A percentile compares a stretch with the other conserved stretches of the same genome.
Conservation (phyloP, 306 rosid species). For the Trifolium repens region DNA sequence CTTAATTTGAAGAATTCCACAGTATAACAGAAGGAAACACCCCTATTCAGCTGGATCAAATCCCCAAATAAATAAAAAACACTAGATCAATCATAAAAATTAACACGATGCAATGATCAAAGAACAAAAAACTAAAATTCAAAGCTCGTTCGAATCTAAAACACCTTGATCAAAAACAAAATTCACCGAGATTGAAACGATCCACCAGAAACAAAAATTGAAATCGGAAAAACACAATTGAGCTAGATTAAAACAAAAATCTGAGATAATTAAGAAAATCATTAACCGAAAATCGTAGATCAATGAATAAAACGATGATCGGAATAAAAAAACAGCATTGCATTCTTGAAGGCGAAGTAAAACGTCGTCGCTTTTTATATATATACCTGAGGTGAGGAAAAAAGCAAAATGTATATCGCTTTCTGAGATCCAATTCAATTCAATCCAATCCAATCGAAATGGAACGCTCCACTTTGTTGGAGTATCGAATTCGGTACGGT, state of each 20-base stretch:
- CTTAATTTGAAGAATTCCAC: slow-evolving; percentile 26
- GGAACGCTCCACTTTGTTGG: slow-evolving; percentile 38
- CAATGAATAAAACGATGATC: slow-evolving; percentile 36
- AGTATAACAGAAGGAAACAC: not conserved
- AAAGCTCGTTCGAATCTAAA: slow-evolving; percentile 20
- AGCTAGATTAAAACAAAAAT: slow-evolving; percentile 2
- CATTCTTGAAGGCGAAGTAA: slow-evolving; percentile 29
- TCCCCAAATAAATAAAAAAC: slow-evolving; percentile 17
- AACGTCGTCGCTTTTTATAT: slow-evolving; percentile 34
- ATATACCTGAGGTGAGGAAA: slow-evolving; percentile 29
- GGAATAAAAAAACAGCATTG: slow-evolving; percentile 17
- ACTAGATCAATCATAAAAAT: slow-evolving; percentile 1
- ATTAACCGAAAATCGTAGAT: slow-evolving; percentile 32
- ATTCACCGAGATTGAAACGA: not conserved
- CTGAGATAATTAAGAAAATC: too few species aligned
- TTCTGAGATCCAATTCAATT: slow-evolving; percentile 42
- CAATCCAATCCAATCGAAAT: not conserved
- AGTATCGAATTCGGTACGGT: slow-evolving; percentile 50
- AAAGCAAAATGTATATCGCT: slow-evolving; percentile 41
- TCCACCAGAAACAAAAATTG: not conserved
- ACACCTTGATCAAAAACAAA: not conserved
- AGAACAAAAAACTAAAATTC: slow-evolving; percentile 15
- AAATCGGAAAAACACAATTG: not conserved
- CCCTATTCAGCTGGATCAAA: slow-evolving; percentile 22
- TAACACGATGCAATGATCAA: not conserved